Evolutionary conservation across 139 green algal genomes (phyloP).

Genomic region (Asterochloris sp.): DNA sequence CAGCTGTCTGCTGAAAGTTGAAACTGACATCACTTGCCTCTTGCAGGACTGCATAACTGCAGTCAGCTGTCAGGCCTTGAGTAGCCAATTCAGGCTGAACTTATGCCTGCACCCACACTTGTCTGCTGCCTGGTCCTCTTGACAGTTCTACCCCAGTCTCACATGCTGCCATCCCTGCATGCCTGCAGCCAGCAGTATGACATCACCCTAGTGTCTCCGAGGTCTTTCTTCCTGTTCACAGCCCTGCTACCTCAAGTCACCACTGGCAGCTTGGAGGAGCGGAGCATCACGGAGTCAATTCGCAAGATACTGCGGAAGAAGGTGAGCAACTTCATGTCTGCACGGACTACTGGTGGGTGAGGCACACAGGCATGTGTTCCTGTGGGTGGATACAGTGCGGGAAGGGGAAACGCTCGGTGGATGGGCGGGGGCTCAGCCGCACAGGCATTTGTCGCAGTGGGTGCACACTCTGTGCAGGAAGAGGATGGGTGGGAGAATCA

Average conservation of each 20-base stretch:
- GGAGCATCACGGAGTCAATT: constrained; percentile 90
- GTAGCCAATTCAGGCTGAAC: neutral
- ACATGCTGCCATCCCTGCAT: neutral
- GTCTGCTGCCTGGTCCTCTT: neutral
- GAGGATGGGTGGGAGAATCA: no score
- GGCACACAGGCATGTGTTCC: no score
- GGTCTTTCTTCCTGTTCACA: constrained; percentile 97
- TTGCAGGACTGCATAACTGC: no score
- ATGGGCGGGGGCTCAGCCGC: no score
- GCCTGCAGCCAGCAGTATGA: constrained; percentile 60
- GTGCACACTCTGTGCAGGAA: no score
- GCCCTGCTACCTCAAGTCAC: constrained; percentile 88
- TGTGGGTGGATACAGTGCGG: no score
- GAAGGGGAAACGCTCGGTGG: no score
- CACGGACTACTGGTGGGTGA: no score
- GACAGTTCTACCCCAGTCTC: neutral
- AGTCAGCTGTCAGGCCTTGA: no score
- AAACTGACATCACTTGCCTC: no score
- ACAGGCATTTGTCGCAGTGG: no score
- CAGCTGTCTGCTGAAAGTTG: no score
- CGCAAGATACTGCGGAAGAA: constrained; percentile 39
- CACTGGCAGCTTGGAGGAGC: constrained; percentile 85
- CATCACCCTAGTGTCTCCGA: constrained; percentile 73
- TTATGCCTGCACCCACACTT: neutral
- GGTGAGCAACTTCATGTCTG: neutral